Base-by-base conservation (phyloP, 345 rosid species). In the Salix brachista region DNA sequence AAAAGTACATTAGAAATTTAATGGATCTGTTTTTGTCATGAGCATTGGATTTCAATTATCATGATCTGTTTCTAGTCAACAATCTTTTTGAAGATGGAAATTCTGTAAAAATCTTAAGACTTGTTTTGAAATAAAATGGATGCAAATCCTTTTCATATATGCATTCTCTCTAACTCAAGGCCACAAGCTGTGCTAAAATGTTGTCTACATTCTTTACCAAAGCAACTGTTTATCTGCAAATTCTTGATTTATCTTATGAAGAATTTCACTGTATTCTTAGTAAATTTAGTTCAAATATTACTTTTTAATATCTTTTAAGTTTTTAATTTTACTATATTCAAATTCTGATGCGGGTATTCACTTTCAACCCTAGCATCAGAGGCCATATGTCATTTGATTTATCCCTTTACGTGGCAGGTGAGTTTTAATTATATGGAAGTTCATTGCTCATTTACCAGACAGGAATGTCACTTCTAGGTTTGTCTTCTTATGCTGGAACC, bases 351-450 rank as follows among this genome's bases (percentile, higher is more conserved):
- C n/a, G n/a, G n/a, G n/a, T n/a, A n/a, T n/a, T n/a, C n/a, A n/a
- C n/a, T n/a, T n/a, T n/a, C n/a, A n/a, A n/a, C n/a, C n/a, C n/a
- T n/a, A n/a, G n/a, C n/a, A 25, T 88, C 98, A 69, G 98, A 96
- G 86, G 94, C 98, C 79, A 89, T 96, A 85, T 94, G 97, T 81
- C 99, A 96, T 89, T 85, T 96, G 78, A 94, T 96, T 75, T 96
- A 88, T 87, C 99, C 99, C 74, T 92, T 96, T 80, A 86, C 96
- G 82, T 96, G 99, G 99, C 98, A 90, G 96, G 99, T 96, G 81
- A 74, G 82, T 36, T 60, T 58, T 26, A 46, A 67, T 46, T 52
- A 50, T 8, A 54, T 75, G 62, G 69, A 70, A 25, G 25, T 26
- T 28, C 16, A 26, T 42, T 73, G 14, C 25, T 77, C 48, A 14